Evolutionary conservation across 31 red algal species (phyloP).

Genomic region (Asparagopsis taxiformis): DNA sequence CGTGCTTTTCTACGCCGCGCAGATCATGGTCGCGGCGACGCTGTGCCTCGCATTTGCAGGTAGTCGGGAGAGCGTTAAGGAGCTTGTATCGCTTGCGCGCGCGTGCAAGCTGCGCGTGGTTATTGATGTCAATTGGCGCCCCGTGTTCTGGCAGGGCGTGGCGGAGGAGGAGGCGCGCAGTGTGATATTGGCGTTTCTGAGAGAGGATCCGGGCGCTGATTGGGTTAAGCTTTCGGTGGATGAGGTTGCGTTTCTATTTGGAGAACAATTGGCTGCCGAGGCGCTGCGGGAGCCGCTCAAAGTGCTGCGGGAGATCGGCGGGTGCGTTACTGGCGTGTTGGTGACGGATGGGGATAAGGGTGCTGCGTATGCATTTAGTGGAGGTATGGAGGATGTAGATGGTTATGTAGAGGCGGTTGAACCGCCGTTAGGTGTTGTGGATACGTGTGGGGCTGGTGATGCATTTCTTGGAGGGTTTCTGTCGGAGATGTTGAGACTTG

Average conservation of each 20-base stretch:
- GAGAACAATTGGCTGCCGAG: slow-evolving; percentile 20
- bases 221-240: slow-evolving; percentile 28
- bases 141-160: slow-evolving; percentile 34
- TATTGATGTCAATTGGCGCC: slow-evolving; percentile 66
- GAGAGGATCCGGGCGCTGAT: slow-evolving; percentile 15
- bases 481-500: slow-evolving; percentile 56
- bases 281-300: slow-evolving; percentile 28
- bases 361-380: slow-evolving; percentile 23
- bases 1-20: slow-evolving; percentile 37
- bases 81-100: slow-evolving; percentile 23
- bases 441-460: slow-evolving; percentile 94
- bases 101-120: slow-evolving; percentile 19
- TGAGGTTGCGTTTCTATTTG: slow-evolving; percentile 38
- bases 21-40: slow-evolving; percentile 33
- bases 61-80: slow-evolving; percentile 3
- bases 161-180: slow-evolving; percentile 23
- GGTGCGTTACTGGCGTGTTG: slow-evolving; percentile 16
- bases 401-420: slow-evolving; percentile 8
- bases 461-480: slow-evolving; percentile 91
- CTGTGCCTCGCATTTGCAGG: slow-evolving; percentile 38
- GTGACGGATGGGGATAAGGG: slow-evolving; percentile 50
- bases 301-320: slow-evolving; percentile 7
- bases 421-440: slow-evolving; percentile 58
- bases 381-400: not conserved
- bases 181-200: slow-evolving; percentile 12